Evolutionary conservation across 345 rosid species (phyloP).

Genomic region (Clausena lansium): DNA sequence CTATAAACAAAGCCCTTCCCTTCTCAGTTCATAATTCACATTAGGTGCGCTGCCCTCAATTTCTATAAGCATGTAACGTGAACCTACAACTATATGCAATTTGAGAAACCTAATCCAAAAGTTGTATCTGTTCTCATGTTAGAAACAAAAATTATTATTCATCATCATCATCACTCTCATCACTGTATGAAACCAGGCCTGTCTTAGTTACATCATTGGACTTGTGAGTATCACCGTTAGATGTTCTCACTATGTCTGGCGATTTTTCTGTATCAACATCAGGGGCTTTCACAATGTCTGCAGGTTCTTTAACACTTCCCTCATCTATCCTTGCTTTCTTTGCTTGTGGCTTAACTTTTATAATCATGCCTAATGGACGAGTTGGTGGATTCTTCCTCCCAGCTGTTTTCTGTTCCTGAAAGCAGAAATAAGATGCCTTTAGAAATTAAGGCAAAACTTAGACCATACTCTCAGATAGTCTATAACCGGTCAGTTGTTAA

Average conservation of each 20-base stretch:
- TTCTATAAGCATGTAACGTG: not conserved
- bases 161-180: conserved; percentile 77
- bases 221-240: conserved; percentile 20
- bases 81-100: not conserved
- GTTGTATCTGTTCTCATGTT: not conserved
- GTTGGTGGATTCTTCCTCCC: conserved; percentile 58
- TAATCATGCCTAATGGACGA: conserved; percentile 53
- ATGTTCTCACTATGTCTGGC: conserved; percentile 26
- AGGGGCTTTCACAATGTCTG: conserved; percentile 19
- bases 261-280: conserved; percentile 26
- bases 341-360: conserved; percentile 75
- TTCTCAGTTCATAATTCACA: not conserved
- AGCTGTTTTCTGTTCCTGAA: conserved; percentile 50
- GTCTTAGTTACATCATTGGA: conserved; percentile 29
- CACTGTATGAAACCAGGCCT: conserved; percentile 81
- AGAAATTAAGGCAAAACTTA: not conserved
- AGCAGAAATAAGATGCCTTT: conserved; percentile 4
- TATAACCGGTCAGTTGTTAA: not conserved
- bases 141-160: conserved; percentile 6
- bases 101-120: not conserved
- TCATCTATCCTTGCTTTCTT: conserved; percentile 65
- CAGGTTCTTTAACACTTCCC: conserved; percentile 27
- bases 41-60: not conserved
- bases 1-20: not conserved
- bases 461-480: not conserved